Base-by-base conservation (phyloP, 116 monocot genomes). In the Posidonia oceanica region DNA sequence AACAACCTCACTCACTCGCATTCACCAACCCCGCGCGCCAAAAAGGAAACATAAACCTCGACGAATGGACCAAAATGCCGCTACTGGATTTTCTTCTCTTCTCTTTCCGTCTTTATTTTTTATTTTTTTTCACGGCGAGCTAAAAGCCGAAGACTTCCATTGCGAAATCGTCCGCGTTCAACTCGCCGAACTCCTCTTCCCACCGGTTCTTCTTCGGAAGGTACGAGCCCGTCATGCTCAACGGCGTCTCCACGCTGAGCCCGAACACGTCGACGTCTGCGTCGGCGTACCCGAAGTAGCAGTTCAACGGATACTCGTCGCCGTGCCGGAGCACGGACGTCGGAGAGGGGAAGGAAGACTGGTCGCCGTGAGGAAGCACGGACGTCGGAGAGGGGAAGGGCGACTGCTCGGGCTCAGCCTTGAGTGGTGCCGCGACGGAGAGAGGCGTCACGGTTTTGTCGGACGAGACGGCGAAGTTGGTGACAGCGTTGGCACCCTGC, bases 401-500 rank as follows among this genome's bases (percentile, higher is more conserved):
- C 6, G 59, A 72, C 22, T 59, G 21, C 15, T 56, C 36, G 0
- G 63, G 61, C 70, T 39, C 17, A 7, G n/a, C 20, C 20, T 7
- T 59, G 3, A 15, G 15, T 56, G 63, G 14, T 39, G 66, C 52
- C 69, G 63, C 2, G 14, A 51, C 66, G 16, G 72, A 55, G n/a
- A 69, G 54, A 36, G 77, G 55, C n/a, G 78, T 11, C 12, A 75
- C 75, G 60, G 15, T 60, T 22, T 60, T 21, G 0, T 29, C 11
- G 4, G 7, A 4, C 6, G 53, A 18, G 53, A 7, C 53, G 8
- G 84, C 54, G 71, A 91, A 91, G 78, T 91, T 91, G 59, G 81
- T 88, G 42, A 83, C 59, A 44, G 91, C 88, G 59, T 77, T 74
- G 52, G 79, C 78, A n/a, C 91, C 91, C 44, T 87, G 85, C 70